Conservation (phyloP, 768 basidiomycete species). For the Phallus indusiatus region DNA sequence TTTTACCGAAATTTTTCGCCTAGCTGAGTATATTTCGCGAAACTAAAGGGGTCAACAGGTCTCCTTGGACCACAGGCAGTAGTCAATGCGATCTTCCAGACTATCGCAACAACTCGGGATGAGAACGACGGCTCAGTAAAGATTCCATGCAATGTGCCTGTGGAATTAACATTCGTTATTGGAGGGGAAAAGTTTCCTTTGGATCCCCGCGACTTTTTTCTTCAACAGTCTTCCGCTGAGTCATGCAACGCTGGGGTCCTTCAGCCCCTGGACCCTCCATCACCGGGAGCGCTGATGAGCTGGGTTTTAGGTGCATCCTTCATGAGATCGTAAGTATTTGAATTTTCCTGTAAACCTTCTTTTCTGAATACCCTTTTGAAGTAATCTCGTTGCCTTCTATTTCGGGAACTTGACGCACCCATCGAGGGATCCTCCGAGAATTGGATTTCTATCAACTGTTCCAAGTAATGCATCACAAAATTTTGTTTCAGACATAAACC, state of each 20-base stretch:
- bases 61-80: constrained; percentile 1
- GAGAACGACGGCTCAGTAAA: neutral
- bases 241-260: neutral
- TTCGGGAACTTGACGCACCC: constrained; percentile 6
- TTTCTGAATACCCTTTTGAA: neutral
- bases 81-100: neutral
- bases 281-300: constrained; percentile 1
- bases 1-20: neutral
- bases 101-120: neutral
- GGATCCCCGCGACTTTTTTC: constrained; percentile 8
- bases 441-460: constrained; percentile 7
- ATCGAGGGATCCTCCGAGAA: constrained; percentile 4
- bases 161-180: constrained; percentile 1
- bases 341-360: neutral
- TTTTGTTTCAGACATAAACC: neutral
- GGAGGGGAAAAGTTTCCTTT: constrained; percentile 6
- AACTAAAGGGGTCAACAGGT: constrained; percentile 1
- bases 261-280: neutral
- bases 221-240: neutral
- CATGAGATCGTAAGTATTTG: constrained; percentile 5
- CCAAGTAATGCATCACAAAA: neutral
- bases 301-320: constrained; percentile 5
- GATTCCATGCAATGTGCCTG: neutral
- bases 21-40: neutral
- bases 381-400: constrained; percentile 6